Percentiles rank a stretch among this genome's conserved stretches.
phyloP scores from a whole-genome alignment of 345 rosid genomes.

The Zanthoxylum bungeanum region DNA sequence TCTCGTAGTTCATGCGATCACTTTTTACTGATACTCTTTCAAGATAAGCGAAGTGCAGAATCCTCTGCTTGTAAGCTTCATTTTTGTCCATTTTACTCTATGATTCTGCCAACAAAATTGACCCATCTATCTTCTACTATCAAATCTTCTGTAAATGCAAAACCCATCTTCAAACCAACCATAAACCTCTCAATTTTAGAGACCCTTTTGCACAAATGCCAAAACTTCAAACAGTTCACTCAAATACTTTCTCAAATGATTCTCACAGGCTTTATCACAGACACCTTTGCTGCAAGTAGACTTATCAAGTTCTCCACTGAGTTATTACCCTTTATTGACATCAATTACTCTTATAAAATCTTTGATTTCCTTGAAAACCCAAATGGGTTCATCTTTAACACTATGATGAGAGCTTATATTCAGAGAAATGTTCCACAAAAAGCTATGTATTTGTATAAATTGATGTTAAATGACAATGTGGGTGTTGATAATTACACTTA shows the following conservation, averaged over 20 bases:
- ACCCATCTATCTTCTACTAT: conserved; percentile 5
- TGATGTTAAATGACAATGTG: conserved; percentile 34
- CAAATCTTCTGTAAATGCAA: conserved; percentile 6
- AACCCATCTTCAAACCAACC: conserved; percentile 22
- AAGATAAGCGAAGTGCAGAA: background rate
- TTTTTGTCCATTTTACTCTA: background rate
- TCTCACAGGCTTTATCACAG: conserved; percentile 40
- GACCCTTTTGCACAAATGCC: conserved; percentile 32
- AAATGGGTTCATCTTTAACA: conserved; percentile 47
- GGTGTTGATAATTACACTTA: conserved; percentile 44
- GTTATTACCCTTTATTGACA: conserved; percentile 28
- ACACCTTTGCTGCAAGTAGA: conserved; percentile 46
- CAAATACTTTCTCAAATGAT: conserved; percentile 54
- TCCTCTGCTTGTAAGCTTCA: background rate
- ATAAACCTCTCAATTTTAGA: conserved; percentile 39
- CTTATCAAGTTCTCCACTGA: conserved; percentile 43
- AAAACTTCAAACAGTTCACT: conserved; percentile 35
- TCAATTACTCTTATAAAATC: conserved; percentile 32
- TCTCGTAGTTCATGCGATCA: background rate
- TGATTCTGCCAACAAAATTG: conserved; percentile 9
- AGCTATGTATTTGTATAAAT: conserved; percentile 35
- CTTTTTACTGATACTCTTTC: too few species aligned
- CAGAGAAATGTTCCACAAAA: conserved; percentile 28
- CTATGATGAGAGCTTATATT: conserved; percentile 48
- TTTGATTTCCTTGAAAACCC: conserved; percentile 34